Evolutionary conservation across 1,139 yeast genomes (phyloP), one percentile per base, ranked within the genome.

Genomic region (Candida dubliniensis): DNA sequence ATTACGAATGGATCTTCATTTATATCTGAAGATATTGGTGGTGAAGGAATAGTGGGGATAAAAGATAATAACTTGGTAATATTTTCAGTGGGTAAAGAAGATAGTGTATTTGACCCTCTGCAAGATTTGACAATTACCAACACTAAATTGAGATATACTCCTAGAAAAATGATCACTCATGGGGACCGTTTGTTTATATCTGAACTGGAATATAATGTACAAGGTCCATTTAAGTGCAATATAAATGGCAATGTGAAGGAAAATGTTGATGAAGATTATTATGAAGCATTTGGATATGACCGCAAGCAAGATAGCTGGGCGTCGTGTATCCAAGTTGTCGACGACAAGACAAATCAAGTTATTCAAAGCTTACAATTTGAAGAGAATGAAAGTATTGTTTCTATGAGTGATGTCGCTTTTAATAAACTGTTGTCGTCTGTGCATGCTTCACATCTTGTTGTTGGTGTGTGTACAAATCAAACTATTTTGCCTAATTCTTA

Each of bases 21-120:
- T 55, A 67, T 72, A 14, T 82, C 88, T 36, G 86, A 78, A 47
- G 95, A 85, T 48, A 81, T 81, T 43, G 77, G 77, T 63, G 56
- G 76, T 53, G 64, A 77, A 61, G 71, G 91, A 71, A 68, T 85
- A 10, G 84, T 87, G 24, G 90, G 88, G 0, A 71, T 86, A 10
- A 67, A 72, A 33, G 79, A 74, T 4, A 72, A 69, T 39, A 71
- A 69, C 25, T 67, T 87, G 52, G 66, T 76, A 2, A 85, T 88
- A 34, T 78, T 85, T 58, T 77, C 84, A 0, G 60, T 86, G 15
- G 87, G 84, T 0, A 45, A 45, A 30, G 54, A 48, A 31, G 68
- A 64, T 14, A 59, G 59, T 8, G 47, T 56, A 4, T 60, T 64
- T 45, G 74, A 72, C 40, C 61, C 76, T 4, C 66, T 64, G 13